Evolutionary conservation across 192 early-diverging fungal genomes (phyloP).

Genomic region (Mortierella alpina): DNA sequence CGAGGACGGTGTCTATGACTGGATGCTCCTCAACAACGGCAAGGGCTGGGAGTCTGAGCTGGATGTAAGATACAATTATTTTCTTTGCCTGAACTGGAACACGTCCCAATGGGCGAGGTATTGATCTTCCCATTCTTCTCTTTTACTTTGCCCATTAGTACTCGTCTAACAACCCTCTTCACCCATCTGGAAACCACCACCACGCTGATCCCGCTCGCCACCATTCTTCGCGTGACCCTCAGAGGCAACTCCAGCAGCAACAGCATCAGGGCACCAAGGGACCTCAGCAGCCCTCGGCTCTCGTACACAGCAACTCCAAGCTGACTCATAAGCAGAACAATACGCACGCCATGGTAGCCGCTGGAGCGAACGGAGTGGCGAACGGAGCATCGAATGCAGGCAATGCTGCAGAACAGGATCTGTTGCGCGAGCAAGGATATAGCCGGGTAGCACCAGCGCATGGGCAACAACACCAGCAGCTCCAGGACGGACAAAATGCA

Average conservation of each 20-base stretch:
- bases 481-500: slow-evolving; percentile 19
- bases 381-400: neutral
- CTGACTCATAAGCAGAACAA: slow-evolving; percentile 42
- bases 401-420: slow-evolving; percentile 23
- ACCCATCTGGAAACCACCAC: slow-evolving; percentile 18
- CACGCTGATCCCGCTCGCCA: slow-evolving; percentile 29
- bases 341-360: slow-evolving; percentile 1
- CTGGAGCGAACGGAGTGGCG: neutral
- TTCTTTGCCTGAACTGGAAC: neutral
- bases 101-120: neutral
- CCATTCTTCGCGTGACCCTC: slow-evolving; percentile 30
- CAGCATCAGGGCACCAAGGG: slow-evolving; percentile 15
- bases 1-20: slow-evolving; percentile 96
- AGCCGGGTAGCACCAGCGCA: slow-evolving; percentile 30
- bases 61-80: slow-evolving; percentile 21
- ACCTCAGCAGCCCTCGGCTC: slow-evolving; percentile 37
- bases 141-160: slow-evolving; percentile 11
- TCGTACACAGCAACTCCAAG: slow-evolving; percentile 48
- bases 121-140: neutral
- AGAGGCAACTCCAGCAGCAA: slow-evolving; percentile 20
- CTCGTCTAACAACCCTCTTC: slow-evolving; percentile 45
- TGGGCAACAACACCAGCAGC: neutral
- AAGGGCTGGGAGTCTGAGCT: slow-evolving; percentile 60
- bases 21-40: slow-evolving; percentile 76
- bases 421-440: slow-evolving; percentile 44